Percentiles rank a stretch among this genome's conserved stretches.
Conservation (phyloP, 306 rosid species). For the Coriaria nepalensis region DNA sequence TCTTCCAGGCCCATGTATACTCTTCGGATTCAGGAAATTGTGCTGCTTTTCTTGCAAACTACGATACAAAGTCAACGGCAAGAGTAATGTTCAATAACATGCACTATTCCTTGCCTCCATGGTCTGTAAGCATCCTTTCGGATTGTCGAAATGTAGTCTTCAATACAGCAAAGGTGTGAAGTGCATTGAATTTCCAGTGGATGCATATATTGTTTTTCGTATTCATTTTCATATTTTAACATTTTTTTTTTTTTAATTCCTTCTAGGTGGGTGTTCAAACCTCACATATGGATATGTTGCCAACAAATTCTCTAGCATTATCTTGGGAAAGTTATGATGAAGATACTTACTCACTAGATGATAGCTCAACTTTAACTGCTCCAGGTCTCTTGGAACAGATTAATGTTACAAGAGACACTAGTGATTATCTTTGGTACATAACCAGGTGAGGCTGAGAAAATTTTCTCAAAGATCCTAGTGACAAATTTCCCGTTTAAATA, state of each 20-base stretch:
- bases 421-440: conserved; percentile 94
- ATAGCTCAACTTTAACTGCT: conserved; percentile 48
- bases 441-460: conserved; percentile 49
- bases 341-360: conserved; percentile 61
- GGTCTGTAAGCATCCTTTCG: conserved; percentile 95
- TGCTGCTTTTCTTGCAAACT: conserved; percentile 88
- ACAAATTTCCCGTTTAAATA: conserved; percentile 8
- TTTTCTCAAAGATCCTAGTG: not conserved
- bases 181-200: not conserved
- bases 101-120: conserved; percentile 95
- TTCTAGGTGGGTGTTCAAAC: conserved; percentile 95
- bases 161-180: conserved; percentile 81
- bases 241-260: conserved; percentile 8
- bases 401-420: conserved; percentile 79
- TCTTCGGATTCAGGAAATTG: conserved; percentile 74
- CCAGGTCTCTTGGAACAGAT: conserved; percentile 94
- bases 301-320: conserved; percentile 46
- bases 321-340: conserved; percentile 90
- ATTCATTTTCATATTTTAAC: not conserved
- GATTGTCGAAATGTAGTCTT: conserved; percentile 87
- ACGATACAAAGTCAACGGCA: conserved; percentile 51
- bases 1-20: conserved; percentile 67
- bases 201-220: too few relatives aligned
- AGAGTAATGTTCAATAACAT: conserved; percentile 92
- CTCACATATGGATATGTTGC: conserved; percentile 86